A percentile compares a stretch with the other conserved stretches of the same genome.
phyloP scores from a whole-genome alignment of 2,329 filamentous ascomycete species.

The Aspergillus hiratsukae region DNA sequence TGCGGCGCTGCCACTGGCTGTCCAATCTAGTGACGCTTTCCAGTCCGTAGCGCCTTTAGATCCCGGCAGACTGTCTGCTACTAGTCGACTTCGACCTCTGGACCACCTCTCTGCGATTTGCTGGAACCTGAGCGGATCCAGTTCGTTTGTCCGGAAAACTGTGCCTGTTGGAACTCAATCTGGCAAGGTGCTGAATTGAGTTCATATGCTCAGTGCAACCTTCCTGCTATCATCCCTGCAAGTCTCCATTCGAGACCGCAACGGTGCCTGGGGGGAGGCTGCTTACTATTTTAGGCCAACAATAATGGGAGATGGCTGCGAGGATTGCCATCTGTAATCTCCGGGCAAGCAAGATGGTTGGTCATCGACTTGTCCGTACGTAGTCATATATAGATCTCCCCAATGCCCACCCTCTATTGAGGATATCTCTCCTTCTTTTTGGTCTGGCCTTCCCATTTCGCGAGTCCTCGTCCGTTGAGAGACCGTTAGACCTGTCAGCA shows the following conservation, averaged over 20 bases:
- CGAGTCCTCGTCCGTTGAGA: slow-evolving; percentile 14
- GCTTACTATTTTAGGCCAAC: neutral
- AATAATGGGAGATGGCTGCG: neutral
- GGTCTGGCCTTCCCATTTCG: slow-evolving; percentile 7
- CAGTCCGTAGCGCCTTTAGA: neutral
- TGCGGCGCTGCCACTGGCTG: neutral
- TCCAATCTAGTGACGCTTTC: neutral
- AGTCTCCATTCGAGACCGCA: neutral
- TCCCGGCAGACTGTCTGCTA: neutral
- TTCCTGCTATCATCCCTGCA: neutral
- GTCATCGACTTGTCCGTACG: neutral
- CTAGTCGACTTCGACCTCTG: neutral
- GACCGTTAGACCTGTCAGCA: slow-evolving; percentile 17
- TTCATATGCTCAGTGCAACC: neutral
- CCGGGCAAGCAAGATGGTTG: neutral
- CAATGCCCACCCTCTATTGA: neutral
- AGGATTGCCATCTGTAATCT: neutral
- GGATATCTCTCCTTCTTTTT: slow-evolving; percentile 6
- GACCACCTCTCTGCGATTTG: slow-evolving; percentile 18
- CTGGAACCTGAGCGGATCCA: slow-evolving; percentile 13
- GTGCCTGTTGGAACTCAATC: neutral
- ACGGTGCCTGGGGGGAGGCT: neutral
- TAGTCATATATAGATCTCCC: neutral
- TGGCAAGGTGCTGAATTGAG: neutral
- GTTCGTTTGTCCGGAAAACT: neutral